Base-by-base conservation (phyloP, 129 eudicot genomes). In the Heracleum sosnowskyi region DNA sequence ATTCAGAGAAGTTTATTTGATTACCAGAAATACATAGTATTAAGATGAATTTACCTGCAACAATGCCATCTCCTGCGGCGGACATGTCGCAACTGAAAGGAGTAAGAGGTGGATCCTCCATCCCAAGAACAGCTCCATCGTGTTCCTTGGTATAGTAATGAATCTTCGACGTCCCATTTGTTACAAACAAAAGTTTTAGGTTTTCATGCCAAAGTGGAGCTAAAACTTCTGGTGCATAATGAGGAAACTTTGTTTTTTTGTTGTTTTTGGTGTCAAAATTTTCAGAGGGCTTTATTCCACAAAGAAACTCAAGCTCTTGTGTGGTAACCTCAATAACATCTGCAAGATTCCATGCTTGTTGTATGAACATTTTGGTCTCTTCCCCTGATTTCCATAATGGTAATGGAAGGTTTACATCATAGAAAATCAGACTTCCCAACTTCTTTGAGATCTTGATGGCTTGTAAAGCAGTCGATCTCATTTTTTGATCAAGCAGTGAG, bases 261-360 rank as follows among this genome's bases (percentile, higher is more conserved):
- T 95, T 95, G 71, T 90, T 86, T 68, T 81, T 87, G 76, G 97
- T 90, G 82, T 92, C 95, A 51, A 87, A 92, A 64, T 80, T 77
- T 73, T 95, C 97, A 0, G 86, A 66, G 20, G 96, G 85, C 70
- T 72, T 69, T 31, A 95, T 95, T 40, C 96, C 97, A 83, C 92
- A 87, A 33, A 95, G 87, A 86, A 95, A 90, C 66, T 95, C 97
- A n/a, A 95, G 91, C 85, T 95, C 99, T 86, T 92, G 97, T 79
- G 87, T 92, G 6, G 99, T 90, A 78, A 95, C 89, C 87, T 95
- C 99, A 40, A 95, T 87, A 46, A 95, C 80, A 84, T 95, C 93
- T 28, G 99, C 91, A 69, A 92, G 88, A 68, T 90, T 81, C 91
- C 92, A 88, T 20, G 89, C 95, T 63, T 84, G 82, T 77, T 82